Evolutionary conservation across 768 basidiomycete genomes (phyloP).

Genomic region (Agrocybe chaxingu): DNA sequence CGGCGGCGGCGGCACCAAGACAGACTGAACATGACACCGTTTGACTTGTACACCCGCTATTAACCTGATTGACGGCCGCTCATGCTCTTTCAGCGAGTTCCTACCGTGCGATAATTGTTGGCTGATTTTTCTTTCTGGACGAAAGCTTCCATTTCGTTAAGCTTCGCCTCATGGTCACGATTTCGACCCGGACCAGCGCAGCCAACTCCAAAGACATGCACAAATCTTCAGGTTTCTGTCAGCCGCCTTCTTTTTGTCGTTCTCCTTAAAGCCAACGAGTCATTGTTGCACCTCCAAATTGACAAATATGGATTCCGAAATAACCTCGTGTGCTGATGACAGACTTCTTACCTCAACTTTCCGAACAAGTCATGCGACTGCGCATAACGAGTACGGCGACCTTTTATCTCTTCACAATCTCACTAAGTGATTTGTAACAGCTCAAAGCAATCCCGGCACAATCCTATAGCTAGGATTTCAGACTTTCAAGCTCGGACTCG

Average conservation of each 20-base stretch:
- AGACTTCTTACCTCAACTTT: neutral
- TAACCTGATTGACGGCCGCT: constrained; percentile 5
- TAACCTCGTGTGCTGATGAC: neutral
- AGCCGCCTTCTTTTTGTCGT: constrained; percentile 10
- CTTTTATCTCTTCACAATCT: too few relatives aligned
- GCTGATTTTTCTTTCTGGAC: neutral
- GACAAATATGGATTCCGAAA: constrained; percentile 9
- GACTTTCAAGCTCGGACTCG: constrained; percentile 2
- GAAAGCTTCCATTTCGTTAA: constrained; percentile 9
- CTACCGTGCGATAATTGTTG: constrained; percentile 16
- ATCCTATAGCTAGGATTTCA: constrained; percentile 11
- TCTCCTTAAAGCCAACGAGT: neutral
- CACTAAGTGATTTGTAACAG: too few relatives aligned
- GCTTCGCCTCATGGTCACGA: too few relatives aligned
- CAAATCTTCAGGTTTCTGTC: neutral
- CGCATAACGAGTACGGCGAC: too few relatives aligned
- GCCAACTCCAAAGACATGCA: too few relatives aligned
- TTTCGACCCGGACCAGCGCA: too few relatives aligned
- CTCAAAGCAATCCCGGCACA: neutral
- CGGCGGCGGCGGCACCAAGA: constrained; percentile 8
- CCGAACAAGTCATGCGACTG: too few relatives aligned
- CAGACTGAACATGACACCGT: constrained; percentile 6
- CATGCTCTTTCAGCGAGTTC: constrained; percentile 7
- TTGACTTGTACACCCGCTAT: constrained; percentile 10
- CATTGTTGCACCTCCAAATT: constrained; percentile 2